Evolutionary conservation across 371 early-diverging fungal species (phyloP).

Genomic region (Syncephalastrum sp.): DNA sequence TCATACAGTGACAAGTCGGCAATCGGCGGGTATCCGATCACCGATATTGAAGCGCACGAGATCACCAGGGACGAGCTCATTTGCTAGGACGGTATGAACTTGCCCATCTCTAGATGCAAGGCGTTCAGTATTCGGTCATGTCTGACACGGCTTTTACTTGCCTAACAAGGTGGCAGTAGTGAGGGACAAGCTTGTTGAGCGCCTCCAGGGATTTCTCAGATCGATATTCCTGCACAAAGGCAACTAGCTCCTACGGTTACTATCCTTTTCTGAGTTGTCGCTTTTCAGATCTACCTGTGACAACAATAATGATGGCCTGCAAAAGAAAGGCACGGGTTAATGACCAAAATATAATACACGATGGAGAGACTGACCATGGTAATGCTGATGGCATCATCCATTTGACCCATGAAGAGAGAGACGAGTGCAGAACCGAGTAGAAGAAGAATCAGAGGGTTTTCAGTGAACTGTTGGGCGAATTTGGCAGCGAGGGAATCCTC

Average conservation of each 20-base stretch:
- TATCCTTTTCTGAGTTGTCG: neutral
- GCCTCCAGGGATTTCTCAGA: constrained; percentile 87
- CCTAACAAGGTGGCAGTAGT: constrained; percentile 80
- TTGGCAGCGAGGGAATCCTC: constrained; percentile 45
- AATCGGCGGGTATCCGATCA: constrained; percentile 90
- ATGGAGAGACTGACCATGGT: constrained; percentile 64
- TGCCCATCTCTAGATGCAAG: constrained; percentile 55
- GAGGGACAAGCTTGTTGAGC: constrained; percentile 84
- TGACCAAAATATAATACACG: constrained; percentile 1
- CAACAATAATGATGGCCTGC: constrained; percentile 85
- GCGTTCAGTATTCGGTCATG: neutral
- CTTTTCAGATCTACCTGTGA: constrained; percentile 61
- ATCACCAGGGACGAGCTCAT: constrained; percentile 85
- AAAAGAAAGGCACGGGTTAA: constrained; percentile 3
- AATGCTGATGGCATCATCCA: constrained; percentile 93
- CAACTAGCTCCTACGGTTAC: constrained; percentile 50
- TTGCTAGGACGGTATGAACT: constrained; percentile 57
- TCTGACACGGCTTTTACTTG: constrained; percentile 15
- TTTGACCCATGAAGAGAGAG: constrained; percentile 83
- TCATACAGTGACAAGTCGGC: constrained; percentile 65
- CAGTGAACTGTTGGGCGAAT: constrained; percentile 41
- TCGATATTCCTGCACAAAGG: constrained; percentile 89
- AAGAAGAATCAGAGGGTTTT: constrained; percentile 84
- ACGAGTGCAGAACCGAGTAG: constrained; percentile 87
- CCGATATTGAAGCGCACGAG: constrained; percentile 78